Evolutionary conservation across 2,329 filamentous ascomycete genomes (phyloP).

Genomic region (Colletotrichum eremochloae): DNA sequence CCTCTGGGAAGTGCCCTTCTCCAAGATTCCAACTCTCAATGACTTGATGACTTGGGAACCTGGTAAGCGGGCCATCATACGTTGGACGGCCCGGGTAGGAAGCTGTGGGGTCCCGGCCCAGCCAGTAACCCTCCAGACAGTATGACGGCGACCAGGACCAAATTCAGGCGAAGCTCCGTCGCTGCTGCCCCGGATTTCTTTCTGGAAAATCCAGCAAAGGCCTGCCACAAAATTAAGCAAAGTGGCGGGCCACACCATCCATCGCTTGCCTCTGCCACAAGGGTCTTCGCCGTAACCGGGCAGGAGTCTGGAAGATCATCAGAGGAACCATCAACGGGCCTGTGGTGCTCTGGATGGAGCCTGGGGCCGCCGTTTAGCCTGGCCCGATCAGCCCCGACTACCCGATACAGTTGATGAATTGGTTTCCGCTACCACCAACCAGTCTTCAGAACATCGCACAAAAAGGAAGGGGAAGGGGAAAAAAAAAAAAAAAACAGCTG

Average conservation of each 20-base stretch:
- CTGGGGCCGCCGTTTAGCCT: conserved; percentile 35
- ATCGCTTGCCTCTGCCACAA: conserved; percentile 34
- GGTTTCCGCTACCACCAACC: conserved; percentile 37
- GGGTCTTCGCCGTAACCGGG: conserved; percentile 40
- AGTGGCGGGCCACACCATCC: conserved; percentile 26
- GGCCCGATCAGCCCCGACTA: conserved; percentile 23
- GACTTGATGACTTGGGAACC: conserved; percentile 35
- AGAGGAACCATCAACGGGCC: conserved; percentile 35
- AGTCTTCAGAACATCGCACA: neutral
- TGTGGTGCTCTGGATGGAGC: conserved; percentile 16
- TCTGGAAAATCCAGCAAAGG: conserved; percentile 30
- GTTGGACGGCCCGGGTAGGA: conserved; percentile 40
- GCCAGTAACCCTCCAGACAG: conserved; percentile 30
- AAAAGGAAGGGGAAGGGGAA: too few species aligned
- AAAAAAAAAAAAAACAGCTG: conserved; percentile 1
- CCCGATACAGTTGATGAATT: conserved; percentile 18
- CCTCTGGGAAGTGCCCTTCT: conserved; percentile 35
- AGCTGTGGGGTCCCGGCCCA: conserved; percentile 41
- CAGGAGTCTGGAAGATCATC: conserved; percentile 42
- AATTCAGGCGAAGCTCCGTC: conserved; percentile 38
- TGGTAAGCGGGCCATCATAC: conserved; percentile 31
- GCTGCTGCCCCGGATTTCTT: conserved; percentile 44
- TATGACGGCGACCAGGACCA: conserved; percentile 41
- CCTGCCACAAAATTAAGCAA: conserved; percentile 39
- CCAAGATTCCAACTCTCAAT: conserved; percentile 13